Conservation (phyloP, 169 alveolate species). For the Plasmodium cynomolgi region DNA sequence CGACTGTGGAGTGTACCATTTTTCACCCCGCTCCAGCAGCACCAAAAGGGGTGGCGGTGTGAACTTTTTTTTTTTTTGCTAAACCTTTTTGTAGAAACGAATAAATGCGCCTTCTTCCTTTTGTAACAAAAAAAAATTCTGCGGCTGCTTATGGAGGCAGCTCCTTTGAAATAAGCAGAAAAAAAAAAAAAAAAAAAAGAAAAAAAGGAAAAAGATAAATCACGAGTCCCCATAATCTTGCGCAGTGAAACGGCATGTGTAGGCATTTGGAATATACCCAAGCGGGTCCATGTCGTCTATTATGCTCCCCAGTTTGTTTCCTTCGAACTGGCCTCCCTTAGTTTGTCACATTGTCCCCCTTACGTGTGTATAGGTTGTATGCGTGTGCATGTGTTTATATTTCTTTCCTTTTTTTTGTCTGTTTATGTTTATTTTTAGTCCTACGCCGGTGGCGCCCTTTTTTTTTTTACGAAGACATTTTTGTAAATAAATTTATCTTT, state of each 20-base stretch:
- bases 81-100: not conserved
- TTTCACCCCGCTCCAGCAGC: not conserved
- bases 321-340: not conserved
- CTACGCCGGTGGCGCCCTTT: too few relatives aligned
- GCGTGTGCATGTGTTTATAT: not conserved
- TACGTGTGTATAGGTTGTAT: not conserved
- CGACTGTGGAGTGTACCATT: not conserved
- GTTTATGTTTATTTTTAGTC: too few relatives aligned
- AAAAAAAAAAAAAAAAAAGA: not conserved
- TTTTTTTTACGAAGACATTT: not conserved
- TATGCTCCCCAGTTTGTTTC: not conserved
- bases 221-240: not conserved
- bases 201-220: not conserved
- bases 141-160: not conserved
- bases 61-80: not conserved
- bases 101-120: not conserved
- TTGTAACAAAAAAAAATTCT: not conserved
- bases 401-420: not conserved
- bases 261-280: not conserved
- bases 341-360: not conserved
- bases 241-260: not conserved
- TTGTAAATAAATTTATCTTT: not conserved
- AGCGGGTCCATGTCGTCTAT: not conserved
- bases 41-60: not conserved
- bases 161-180: not conserved